These are phyloP conservation scores for Cucumis cinereus DNA, from an alignment of 306 rosid genomes.

Conservation along the genomic window DNA sequence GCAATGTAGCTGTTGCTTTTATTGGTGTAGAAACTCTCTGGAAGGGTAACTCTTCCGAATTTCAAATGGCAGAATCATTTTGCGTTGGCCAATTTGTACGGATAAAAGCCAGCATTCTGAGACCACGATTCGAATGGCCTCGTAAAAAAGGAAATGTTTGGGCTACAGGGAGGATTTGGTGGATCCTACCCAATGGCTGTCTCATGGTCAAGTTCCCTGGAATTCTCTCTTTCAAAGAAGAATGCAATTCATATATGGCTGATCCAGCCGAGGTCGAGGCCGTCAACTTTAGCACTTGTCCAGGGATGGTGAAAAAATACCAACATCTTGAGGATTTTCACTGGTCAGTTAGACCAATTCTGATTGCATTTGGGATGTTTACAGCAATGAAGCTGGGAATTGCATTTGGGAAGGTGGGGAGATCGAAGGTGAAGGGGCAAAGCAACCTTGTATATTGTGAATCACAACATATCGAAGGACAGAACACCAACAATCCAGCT, in stretches of 20 bases:
- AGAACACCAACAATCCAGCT: conserved; percentile 28
- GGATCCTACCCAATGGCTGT: conserved; percentile 82
- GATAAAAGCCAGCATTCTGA: conserved; percentile 40
- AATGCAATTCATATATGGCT: conserved; percentile 38
- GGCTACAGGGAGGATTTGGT: conserved; percentile 64
- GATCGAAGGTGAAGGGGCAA: conserved; percentile 26
- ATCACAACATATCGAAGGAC: conserved; percentile 31
- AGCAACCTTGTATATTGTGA: conserved; percentile 26
- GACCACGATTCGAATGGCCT: conserved; percentile 81
- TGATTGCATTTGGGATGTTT: conserved; percentile 55
- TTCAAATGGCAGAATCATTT: conserved; percentile 67
- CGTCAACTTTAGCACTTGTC: conserved; percentile 46
- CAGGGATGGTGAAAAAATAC: conserved; percentile 59
- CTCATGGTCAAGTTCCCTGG: conserved; percentile 78
- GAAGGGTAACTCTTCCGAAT: conserved; percentile 54
- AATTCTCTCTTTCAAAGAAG: conserved; percentile 41
- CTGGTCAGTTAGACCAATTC: conserved; percentile 74
- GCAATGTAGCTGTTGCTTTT: conserved; percentile 56
- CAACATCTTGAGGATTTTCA: conserved; percentile 89
- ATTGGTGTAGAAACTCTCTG: conserved; percentile 65
- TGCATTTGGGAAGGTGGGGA: conserved; percentile 36
- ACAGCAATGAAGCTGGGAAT: conserved; percentile 63
- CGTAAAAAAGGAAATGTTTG: conserved; percentile 37
- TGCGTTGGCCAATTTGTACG: conserved; percentile 69
- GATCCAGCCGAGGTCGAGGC: conserved; percentile 86